Evolutionary conservation across 345 rosid genomes (phyloP).

Genomic region (Eucalyptus victrix): DNA sequence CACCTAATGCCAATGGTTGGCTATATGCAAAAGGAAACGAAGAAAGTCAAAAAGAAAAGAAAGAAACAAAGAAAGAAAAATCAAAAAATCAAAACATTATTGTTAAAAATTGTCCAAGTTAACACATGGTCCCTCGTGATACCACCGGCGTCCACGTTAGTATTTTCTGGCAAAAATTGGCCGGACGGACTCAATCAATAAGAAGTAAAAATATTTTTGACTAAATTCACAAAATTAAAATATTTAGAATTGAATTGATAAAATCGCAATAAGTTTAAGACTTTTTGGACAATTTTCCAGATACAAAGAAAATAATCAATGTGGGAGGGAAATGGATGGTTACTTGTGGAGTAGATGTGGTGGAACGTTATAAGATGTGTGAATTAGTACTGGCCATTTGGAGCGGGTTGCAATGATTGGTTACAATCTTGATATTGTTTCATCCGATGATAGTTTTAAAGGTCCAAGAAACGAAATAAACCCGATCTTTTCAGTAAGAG

Average conservation of each 20-base stretch:
- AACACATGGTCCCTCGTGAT: too few species aligned
- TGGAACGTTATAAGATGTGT: background rate
- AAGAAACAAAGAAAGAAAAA: too few species aligned
- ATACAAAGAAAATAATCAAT: background rate
- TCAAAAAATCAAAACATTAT: too few species aligned
- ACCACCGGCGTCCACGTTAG: accelerated
- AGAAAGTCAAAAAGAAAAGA: too few species aligned
- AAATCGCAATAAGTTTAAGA: too few species aligned
- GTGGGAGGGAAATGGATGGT: background rate
- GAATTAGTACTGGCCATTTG: background rate
- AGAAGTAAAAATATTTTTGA: too few species aligned
- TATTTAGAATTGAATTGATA: accelerated
- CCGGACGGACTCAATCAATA: accelerated
- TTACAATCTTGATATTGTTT: background rate
- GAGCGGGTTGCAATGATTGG: background rate
- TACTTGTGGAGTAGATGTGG: background rate
- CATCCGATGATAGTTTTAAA: background rate
- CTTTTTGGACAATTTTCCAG: too few species aligned
- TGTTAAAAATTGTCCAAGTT: too few species aligned
- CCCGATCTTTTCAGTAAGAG: background rate
- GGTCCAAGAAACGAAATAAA: background rate
- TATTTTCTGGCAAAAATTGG: too few species aligned
- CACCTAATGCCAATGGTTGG: accelerated
- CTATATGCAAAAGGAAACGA: too few species aligned
- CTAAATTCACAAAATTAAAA: too few species aligned